Evolutionary conservation across 148 eudicot species (phyloP), one percentile per base, ranked within the genome.

Genomic region (Rhododendron molle): DNA sequence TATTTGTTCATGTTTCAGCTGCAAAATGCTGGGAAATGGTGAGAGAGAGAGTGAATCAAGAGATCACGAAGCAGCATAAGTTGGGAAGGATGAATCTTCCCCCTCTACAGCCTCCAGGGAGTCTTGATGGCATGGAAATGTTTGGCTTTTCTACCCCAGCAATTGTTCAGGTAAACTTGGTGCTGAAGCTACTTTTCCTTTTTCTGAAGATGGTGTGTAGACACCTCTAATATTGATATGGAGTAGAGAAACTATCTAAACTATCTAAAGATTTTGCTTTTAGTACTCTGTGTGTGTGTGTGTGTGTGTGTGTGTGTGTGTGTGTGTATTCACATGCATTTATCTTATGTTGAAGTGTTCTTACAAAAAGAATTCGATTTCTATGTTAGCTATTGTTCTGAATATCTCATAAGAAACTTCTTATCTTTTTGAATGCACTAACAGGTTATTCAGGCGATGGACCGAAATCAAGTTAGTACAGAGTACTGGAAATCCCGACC

Each of bases 91-190:
- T 76, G 79, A 92, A 90, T 58, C 98, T 97, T 83, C 96, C 93
- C 30, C 98, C 99, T 89, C 83, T 95, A 80, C 99, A 97, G 88
- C 99, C 99, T 81, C 98, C 96, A 82, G 98, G 98, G 80, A 95
- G 98, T 88, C 81, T 95, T 72, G 98, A 97, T 85, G 99, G 99
- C 85, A 86, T 93, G 84, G 96, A 93, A 92, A 95, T 97, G 98
- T 97, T 95, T 89, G 99, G 99, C 78, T 94, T 97, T 82, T 91
- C 96, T 82, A 93, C 98, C 34, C 98, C 99, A 34, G 87, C 90
- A 49, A 95, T 97, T 56, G 84, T 95, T 81, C 99, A 95, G 98
- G 99, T 94, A 90, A 88, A 47, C 82, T 30, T 44, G 50, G 16
- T 14, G 65, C 34, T 32, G 40, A 23, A 76, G 40, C 81, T 30